Percentiles rank a stretch among this genome's conserved stretches.
Evolutionary conservation across 2,329 filamentous ascomycete species (phyloP).

Genomic region (Elsinoe necatrix): DNA sequence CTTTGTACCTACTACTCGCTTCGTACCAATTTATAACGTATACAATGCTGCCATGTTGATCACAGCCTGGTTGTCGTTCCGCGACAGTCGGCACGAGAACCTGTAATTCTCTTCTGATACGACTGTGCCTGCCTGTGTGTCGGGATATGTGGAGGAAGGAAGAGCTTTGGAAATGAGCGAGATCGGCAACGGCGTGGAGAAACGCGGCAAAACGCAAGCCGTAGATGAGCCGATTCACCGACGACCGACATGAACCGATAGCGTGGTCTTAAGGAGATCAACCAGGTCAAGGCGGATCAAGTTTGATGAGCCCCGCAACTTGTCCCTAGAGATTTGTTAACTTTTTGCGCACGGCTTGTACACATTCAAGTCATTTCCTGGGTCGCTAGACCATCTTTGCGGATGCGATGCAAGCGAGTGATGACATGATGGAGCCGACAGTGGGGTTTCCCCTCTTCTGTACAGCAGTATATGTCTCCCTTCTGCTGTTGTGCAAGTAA

Average conservation of each 20-base stretch:
- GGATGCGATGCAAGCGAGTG: neutral
- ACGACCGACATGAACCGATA: neutral
- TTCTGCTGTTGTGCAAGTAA: neutral
- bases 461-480: neutral
- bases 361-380: neutral
- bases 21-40: too few species aligned
- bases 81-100: too few species aligned
- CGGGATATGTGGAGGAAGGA: neutral
- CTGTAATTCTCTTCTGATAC: too few species aligned
- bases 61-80: too few species aligned
- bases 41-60: too few species aligned
- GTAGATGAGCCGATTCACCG: neutral
- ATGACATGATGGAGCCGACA: neutral
- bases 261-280: neutral
- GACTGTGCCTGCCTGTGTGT: too few species aligned
- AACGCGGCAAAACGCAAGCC: neutral
- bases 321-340: neutral
- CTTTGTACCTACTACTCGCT: too few species aligned
- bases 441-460: neutral
- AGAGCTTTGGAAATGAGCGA: neutral
- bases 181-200: neutral
- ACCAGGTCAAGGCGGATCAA: neutral
- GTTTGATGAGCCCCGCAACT: conserved; percentile 10
- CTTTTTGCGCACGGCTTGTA: neutral
- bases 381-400: neutral